Conservation (phyloP, 371 early-diverging fungal genomes). For the Mucor sp. region DNA sequence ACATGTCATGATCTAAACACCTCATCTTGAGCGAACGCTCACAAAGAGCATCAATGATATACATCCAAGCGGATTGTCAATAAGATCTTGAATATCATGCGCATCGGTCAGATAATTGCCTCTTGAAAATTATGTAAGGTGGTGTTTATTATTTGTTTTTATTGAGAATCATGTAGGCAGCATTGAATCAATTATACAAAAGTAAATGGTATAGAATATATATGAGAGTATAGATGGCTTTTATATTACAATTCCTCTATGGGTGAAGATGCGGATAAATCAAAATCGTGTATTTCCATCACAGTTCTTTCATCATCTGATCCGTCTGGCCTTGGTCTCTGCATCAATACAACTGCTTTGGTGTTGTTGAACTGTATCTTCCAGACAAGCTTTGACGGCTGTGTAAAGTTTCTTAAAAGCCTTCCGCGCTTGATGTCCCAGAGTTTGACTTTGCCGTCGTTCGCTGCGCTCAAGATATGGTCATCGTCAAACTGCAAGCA, state of each 20-base stretch:
- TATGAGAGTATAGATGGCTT: background rate
- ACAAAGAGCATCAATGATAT: no score
- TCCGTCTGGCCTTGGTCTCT: constrained; percentile 34
- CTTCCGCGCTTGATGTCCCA: constrained; percentile 83
- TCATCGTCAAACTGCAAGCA: constrained; percentile 83
- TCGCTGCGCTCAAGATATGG: constrained; percentile 81
- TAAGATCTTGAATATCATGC: no score
- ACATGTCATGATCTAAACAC: no score
- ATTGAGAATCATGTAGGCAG: background rate
- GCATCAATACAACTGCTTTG: constrained; percentile 64
- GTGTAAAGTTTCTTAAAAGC: constrained; percentile 66
- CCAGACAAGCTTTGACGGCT: constrained; percentile 66
- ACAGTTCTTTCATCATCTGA: constrained; percentile 38
- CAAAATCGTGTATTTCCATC: constrained; percentile 58
- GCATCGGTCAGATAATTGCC: no score
- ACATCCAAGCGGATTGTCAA: no score
- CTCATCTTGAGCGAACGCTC: no score
- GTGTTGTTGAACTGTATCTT: constrained; percentile 64
- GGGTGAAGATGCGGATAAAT: constrained; percentile 12
- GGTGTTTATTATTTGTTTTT: background rate
- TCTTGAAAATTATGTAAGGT: no score
- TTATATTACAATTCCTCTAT: background rate
- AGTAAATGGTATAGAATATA: background rate
- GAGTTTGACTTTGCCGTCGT: constrained; percentile 84
- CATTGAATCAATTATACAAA: background rate